These are phyloP conservation scores for Candida oleophila DNA, from an alignment of 805 yeast genomes.

Conservation along the genomic window DNA sequence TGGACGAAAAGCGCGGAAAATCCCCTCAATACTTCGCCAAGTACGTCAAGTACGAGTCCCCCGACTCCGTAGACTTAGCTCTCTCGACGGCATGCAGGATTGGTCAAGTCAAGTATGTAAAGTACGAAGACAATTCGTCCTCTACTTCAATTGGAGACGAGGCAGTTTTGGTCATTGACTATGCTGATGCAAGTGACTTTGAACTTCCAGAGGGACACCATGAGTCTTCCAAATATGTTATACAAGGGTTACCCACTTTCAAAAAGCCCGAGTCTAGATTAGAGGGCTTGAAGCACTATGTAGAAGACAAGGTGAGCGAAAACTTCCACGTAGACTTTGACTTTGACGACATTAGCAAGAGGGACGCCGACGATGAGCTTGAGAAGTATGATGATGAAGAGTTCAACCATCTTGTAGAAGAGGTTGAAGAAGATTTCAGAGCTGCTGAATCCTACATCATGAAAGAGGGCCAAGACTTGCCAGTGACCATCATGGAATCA, in stretches of 20 bases:
- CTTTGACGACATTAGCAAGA: slow-evolving; percentile 18
- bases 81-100: slow-evolving; percentile 12
- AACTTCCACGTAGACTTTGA: slow-evolving; percentile 20
- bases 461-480: slow-evolving; percentile 23
- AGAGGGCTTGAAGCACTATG: slow-evolving; percentile 20
- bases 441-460: slow-evolving; percentile 31
- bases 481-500: slow-evolving; percentile 19
- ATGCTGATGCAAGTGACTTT: slow-evolving; percentile 23
- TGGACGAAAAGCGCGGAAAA: slow-evolving; percentile 7
- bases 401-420: slow-evolving; percentile 12
- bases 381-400: slow-evolving; percentile 11
- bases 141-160: not conserved
- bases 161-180: slow-evolving; percentile 15
- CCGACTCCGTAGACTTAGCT: slow-evolving; percentile 16
- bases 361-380: slow-evolving; percentile 9
- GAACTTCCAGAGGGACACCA: slow-evolving; percentile 1
- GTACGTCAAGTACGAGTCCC: slow-evolving; percentile 20
- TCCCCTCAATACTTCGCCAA: slow-evolving; percentile 2
- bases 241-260: slow-evolving; percentile 33
- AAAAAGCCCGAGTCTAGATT: slow-evolving; percentile 18
- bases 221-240: slow-evolving; percentile 9
- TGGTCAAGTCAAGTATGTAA: slow-evolving; percentile 7
- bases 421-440: slow-evolving; percentile 31
- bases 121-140: not conserved
- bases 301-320: slow-evolving; percentile 19